These are phyloP conservation scores for Neurospora intermedia DNA, from an alignment of 495 filamentous ascomycete species.

Conservation along the genomic window DNA sequence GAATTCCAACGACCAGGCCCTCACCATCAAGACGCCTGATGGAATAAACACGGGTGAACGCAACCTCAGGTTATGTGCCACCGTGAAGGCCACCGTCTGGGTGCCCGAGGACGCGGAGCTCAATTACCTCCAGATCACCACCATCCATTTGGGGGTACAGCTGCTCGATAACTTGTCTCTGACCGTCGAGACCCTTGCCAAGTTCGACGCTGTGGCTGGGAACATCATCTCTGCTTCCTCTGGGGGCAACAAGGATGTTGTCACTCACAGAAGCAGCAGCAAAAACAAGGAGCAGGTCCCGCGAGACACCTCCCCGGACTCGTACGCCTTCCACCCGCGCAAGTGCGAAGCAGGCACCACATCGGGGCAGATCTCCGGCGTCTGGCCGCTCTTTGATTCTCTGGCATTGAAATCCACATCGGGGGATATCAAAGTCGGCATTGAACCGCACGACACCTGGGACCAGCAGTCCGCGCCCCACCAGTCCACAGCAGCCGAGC, in stretches of 20 bases:
- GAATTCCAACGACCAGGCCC: conserved; percentile 17
- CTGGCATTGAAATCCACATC: conserved; percentile 26
- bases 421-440: conserved; percentile 24
- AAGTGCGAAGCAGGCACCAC: conserved; percentile 24
- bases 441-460: conserved; percentile 23
- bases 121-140: conserved; percentile 14
- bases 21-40: conserved; percentile 24
- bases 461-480: conserved; percentile 11
- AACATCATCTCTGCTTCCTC: conserved; percentile 13
- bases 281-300: not conserved
- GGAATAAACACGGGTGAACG: conserved; percentile 14
- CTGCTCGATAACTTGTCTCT: conserved; percentile 30
- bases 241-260: conserved; percentile 8
- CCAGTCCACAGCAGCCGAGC: conserved; percentile 16
- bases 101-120: conserved; percentile 25
- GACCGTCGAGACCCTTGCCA: conserved; percentile 11
- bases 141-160: conserved; percentile 27
- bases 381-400: conserved; percentile 34
- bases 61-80: conserved; percentile 24
- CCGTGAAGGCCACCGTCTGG: conserved; percentile 31
- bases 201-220: conserved; percentile 19
- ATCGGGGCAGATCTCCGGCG: conserved; percentile 25
- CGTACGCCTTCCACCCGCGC: conserved; percentile 24
- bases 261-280: no score
- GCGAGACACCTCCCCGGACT: conserved; percentile 13